Percentiles rank a stretch among this genome's conserved stretches.
Conservation (phyloP, 345 rosid species). For the Sisymbrium irio region DNA sequence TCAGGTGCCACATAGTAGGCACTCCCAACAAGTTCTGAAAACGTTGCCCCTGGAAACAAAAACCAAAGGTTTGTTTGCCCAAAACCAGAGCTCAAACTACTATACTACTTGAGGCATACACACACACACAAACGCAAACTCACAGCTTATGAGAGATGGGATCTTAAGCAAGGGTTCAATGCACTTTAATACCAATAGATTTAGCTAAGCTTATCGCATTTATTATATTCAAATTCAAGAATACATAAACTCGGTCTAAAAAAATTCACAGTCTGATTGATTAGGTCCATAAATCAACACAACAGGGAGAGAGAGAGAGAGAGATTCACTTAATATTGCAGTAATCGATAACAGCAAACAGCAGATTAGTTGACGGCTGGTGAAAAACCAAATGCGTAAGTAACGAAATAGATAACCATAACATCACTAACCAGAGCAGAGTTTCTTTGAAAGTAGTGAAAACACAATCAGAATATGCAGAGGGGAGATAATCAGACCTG, state of each 20-base stretch:
- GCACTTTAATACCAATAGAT: background rate
- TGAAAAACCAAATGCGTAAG: background rate
- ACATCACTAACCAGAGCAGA: background rate
- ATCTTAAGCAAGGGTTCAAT: background rate
- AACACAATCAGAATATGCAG: background rate
- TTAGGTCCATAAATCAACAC: too few relatives aligned
- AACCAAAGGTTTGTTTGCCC: background rate
- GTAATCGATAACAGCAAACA: too few relatives aligned
- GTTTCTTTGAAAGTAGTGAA: background rate
- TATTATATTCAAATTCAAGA: background rate
- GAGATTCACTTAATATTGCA: background rate
- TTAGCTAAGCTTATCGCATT: background rate
- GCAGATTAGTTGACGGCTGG: too few relatives aligned
- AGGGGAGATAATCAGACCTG: conserved; percentile 39
- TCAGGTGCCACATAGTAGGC: conserved; percentile 88
- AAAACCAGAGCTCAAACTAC: conserved; percentile 1
- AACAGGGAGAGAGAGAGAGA: too few relatives aligned
- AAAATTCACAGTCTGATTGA: too few relatives aligned
- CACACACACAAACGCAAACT: background rate
- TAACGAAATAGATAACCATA: background rate
- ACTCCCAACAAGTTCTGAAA: conserved; percentile 76
- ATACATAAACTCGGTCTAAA: background rate
- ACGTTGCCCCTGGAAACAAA: conserved; percentile 43
- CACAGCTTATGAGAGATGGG: background rate
- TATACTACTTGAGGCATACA: background rate